Conservation (phyloP, 108 stramenopile species). For the Epipyxis sp. region DNA sequence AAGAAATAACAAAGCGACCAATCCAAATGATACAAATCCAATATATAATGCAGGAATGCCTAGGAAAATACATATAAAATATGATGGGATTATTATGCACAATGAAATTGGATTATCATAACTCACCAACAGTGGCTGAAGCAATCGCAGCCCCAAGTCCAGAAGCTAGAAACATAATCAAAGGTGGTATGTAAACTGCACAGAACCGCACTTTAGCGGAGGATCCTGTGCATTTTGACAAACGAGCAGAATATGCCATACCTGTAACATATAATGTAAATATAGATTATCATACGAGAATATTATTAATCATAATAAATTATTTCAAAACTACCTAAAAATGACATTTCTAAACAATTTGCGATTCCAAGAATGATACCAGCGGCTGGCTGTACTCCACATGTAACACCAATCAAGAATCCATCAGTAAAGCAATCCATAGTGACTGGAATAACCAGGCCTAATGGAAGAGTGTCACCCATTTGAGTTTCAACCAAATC, state of each 20-base stretch:
- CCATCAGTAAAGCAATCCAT: conserved; percentile 22
- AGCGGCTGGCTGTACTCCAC: neutral
- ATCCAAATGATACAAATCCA: neutral
- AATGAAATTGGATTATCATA: no score
- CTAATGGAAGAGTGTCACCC: neutral
- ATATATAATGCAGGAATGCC: neutral
- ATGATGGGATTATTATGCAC: no score
- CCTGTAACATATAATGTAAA: no score
- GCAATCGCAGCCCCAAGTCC: neutral
- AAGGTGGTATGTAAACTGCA: neutral
- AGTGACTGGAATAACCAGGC: neutral
- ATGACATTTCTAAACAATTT: neutral
- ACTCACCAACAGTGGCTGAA: no score
- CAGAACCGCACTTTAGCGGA: neutral
- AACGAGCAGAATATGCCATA: conserved; percentile 13
- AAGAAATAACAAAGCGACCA: conserved; percentile 7
- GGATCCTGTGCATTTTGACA: conserved; percentile 14
- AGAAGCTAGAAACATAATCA: neutral
- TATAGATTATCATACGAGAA: no score
- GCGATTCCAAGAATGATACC: conserved; percentile 11
- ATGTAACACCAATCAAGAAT: neutral
- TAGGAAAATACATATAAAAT: no score
- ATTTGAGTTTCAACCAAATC: neutral
- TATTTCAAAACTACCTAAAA: no score
- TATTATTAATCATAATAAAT: no score